Conservation (phyloP, 305 asterid species). For the Fraxinus floribunda region DNA sequence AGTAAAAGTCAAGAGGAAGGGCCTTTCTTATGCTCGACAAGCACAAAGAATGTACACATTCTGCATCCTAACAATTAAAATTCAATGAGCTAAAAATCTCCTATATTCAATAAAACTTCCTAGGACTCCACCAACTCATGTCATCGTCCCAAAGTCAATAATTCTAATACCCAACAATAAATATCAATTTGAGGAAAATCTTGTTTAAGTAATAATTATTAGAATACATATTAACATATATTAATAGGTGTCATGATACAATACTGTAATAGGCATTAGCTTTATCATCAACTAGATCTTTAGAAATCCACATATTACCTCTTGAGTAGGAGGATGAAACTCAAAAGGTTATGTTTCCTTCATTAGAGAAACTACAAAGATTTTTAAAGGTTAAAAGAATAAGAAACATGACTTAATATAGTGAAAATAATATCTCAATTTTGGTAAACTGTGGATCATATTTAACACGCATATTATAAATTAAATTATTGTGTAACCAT, state of each 20-base stretch:
- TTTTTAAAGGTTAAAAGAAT: background rate
- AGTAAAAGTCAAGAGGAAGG: background rate
- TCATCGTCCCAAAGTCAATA: background rate
- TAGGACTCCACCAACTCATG: background rate
- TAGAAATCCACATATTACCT: background rate
- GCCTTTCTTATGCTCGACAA: background rate
- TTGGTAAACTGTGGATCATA: background rate
- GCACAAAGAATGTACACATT: background rate
- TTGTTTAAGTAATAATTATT: background rate
- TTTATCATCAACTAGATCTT: background rate
- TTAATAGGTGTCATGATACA: background rate
- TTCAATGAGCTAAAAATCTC: background rate
- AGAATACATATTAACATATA: background rate
- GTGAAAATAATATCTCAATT: background rate
- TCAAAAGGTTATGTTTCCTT: constrained; percentile 2
- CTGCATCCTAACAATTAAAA: background rate
- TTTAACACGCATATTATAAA: background rate
- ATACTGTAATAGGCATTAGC: background rate
- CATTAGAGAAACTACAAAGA: background rate
- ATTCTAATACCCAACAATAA: background rate
- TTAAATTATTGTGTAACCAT: background rate
- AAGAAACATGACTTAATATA: background rate
- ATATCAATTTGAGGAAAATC: background rate
- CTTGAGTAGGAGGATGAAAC: background rate
- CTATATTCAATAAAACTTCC: background rate